Percentiles rank a stretch among this genome's conserved stretches.
These are phyloP conservation scores for Casuarina glauca DNA, from an alignment of 306 rosid species.

Conservation along the genomic window DNA sequence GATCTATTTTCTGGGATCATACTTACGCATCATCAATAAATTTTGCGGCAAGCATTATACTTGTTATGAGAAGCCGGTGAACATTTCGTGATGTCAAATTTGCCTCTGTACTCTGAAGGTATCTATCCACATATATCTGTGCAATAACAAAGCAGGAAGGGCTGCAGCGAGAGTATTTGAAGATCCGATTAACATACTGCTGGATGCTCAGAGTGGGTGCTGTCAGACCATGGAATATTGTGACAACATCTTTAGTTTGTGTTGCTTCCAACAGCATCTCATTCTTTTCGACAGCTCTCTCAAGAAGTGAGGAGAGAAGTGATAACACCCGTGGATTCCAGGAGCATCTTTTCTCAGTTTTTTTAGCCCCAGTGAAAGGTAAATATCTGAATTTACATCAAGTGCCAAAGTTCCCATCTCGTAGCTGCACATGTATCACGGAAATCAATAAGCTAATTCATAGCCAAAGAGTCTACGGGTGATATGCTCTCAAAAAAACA, in stretches of 20 bases:
- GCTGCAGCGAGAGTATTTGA: constrained; percentile 92
- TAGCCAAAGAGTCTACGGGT: constrained; percentile 4
- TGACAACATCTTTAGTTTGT: constrained; percentile 47
- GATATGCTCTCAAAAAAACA: constrained; percentile 12
- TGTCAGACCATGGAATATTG: constrained; percentile 80
- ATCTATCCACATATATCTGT: constrained; percentile 76
- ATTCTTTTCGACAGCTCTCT: constrained; percentile 68
- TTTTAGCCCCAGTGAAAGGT: constrained; percentile 65
- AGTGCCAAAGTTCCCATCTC: constrained; percentile 67
- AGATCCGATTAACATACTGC: constrained; percentile 79
- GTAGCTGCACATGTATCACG: constrained; percentile 45
- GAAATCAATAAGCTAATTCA: constrained; percentile 10
- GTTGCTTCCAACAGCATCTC: constrained; percentile 57
- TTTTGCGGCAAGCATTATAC: constrained; percentile 90
- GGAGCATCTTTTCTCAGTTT: constrained; percentile 47
- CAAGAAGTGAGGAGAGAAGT: constrained; percentile 75
- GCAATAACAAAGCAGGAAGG: constrained; percentile 92
- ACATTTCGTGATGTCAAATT: constrained; percentile 78
- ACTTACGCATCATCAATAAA: constrained; percentile 94
- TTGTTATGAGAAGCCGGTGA: constrained; percentile 89
- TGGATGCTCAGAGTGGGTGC: constrained; percentile 74
- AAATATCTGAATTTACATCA: constrained; percentile 55
- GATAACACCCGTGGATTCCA: constrained; percentile 76
- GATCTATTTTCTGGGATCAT: constrained; percentile 4
- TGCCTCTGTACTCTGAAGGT: constrained; percentile 49